These are phyloP conservation scores for Monosporozyma solicola DNA, from an alignment of 805 yeast genomes.

Conservation along the genomic window DNA sequence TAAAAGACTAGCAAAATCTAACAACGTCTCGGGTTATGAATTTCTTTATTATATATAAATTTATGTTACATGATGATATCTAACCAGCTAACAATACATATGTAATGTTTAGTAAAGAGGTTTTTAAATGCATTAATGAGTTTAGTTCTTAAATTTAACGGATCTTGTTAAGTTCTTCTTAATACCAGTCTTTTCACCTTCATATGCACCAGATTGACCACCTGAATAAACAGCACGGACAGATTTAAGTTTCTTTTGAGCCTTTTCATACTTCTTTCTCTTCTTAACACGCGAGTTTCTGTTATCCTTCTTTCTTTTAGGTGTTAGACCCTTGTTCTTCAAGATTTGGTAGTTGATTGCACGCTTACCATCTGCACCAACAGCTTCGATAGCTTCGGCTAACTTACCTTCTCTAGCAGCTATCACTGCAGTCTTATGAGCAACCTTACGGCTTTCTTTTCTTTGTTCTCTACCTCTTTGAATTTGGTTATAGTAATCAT, in stretches of 20 bases:
- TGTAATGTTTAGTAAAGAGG: background rate
- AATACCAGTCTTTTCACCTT: conserved; percentile 95
- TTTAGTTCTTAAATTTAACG: conserved; percentile 47
- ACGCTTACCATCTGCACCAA: conserved; percentile 81
- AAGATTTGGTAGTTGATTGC: conserved; percentile 90
- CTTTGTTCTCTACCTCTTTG: conserved; percentile 39
- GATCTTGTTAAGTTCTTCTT: conserved; percentile 88
- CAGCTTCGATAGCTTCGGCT: conserved; percentile 52
- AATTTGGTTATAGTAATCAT: conserved; percentile 50
- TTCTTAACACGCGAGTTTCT: conserved; percentile 95
- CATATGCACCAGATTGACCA: conserved; percentile 66
- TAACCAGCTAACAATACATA: background rate
- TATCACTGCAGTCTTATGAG: conserved; percentile 60
- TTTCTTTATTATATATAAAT: background rate
- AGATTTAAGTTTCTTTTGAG: conserved; percentile 86
- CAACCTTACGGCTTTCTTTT: conserved; percentile 46
- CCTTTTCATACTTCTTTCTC: conserved; percentile 93
- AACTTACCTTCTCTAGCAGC: conserved; percentile 83
- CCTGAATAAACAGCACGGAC: conserved; percentile 80
- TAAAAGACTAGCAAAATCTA: background rate
- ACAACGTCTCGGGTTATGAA: background rate
- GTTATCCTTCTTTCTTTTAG: conserved; percentile 85
- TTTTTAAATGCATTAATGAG: background rate
- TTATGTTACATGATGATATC: background rate
- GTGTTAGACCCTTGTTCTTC: conserved; percentile 94